Base-by-base conservation (phyloP, 768 basidiomycete genomes). In the Cantharellus anzutake region DNA sequence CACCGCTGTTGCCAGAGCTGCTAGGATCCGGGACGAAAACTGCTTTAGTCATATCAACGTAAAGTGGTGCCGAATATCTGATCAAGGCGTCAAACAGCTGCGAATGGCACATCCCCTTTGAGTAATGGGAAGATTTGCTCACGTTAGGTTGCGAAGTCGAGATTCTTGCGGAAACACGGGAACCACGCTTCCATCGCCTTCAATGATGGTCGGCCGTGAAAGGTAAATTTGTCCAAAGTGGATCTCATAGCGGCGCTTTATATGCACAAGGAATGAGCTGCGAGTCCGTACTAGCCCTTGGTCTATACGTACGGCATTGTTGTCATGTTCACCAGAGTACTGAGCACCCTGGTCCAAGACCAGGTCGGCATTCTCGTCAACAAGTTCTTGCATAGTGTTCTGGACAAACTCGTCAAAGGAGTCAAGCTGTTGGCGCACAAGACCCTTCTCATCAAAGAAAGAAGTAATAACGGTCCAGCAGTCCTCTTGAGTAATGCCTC, bases 331-430 rank as follows among this genome's bases (percentile, higher is more conserved):
- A 3, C 94, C 94, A 4, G 92, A 86, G 69, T 96, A 91, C 71
- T 99, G 96, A 70, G 89, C 85, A 57, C 86, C 86, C 72, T 98
- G 96, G 73, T 98, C 94, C 55, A 99, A 75, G 64, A 94, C 92
- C 67, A 99, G 80, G 66, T 90, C 89, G n/a, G 84, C 73, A 64
- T 89, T 89, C 73, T 99, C 96, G 69, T 97, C 96, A 29, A 99
- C 93, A 35, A 99, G 78, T 70, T 98, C 96, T 72, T 98, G 94
- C 92, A 99, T 96, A 11, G 92, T 97, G 66, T 97, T 97, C 69
- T 97, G 91, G 41, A 99, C 89, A 67, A 98, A 99, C 73, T 98
- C 94, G 69, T 99, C 92, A 71, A 94, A 99, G 5, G 89, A 93
- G 73, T 94, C 92, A 59, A 98, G 81, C 70, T 99, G 96, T 69